Evolutionary conservation across 148 eudicot species (phyloP), one percentile per base, ranked within the genome.

Genomic region (Diospyros lotus): DNA sequence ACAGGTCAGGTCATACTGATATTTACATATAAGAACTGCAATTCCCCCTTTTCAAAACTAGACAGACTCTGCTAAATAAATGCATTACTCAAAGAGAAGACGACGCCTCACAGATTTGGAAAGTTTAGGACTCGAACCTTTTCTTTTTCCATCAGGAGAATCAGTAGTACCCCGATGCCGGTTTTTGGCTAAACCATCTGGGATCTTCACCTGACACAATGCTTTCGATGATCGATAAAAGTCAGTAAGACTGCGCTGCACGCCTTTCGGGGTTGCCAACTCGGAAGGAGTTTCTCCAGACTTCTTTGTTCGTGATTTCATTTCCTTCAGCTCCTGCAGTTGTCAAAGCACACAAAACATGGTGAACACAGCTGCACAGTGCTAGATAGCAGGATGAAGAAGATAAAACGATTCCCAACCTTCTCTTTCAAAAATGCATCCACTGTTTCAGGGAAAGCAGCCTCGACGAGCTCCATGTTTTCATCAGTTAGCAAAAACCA

Each of bases 81-180:
- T 28, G 28, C 28, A 28, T 28, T 28, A 28, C 28, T 28, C 28
- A 28, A 95, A 91, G 74, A 95, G 78, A 62, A 95, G 93, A 3
- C 87, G 79, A 43, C 98, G 92, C 76, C 94, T 90, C 59, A 73
- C 94, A 73, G 98, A 90, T 86, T 95, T 95, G 48, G 97, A 81
- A 74, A 89, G 78, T 46, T 74, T 88, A 50, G 79, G 58, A 70
- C 80, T 80, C 28, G 85, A 50, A 39, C 28, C 78, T 77, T 76
- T 81, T 66, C 81, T 81, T 80, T 84, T 89, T 53, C 68, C 87
- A 78, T 74, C 78, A 64, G 81, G 64, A 69, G 82, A 78, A 56
- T 66, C 81, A 13, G 12, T 14, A 1, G 3, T 15, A 38, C 60
- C 72, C 48, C 56, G 75, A 71, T 73, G 75, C 6, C 45, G 62